phyloP scores from a whole-genome alignment of 2,329 filamentous ascomycete species.

The Aureobasidium melanogenum region DNA sequence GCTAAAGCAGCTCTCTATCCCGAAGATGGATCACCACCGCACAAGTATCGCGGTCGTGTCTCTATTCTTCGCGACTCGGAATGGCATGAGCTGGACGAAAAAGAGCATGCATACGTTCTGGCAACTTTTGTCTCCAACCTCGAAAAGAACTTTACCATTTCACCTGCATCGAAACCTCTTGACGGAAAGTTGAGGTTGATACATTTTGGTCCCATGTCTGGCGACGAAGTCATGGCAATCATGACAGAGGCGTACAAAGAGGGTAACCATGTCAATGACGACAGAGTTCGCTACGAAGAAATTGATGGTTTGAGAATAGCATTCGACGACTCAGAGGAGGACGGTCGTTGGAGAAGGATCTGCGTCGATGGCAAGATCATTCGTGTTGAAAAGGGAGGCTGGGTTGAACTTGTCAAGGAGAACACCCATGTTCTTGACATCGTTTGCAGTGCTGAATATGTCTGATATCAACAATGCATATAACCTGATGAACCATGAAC shows the following conservation, averaged over 20 bases:
- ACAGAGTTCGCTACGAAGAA: conserved; percentile 59
- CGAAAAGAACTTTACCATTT: conserved; percentile 74
- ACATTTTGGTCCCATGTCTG: conserved; percentile 60
- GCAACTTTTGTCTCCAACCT: conserved; percentile 70
- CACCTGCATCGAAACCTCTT: conserved; percentile 60
- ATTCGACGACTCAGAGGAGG: conserved; percentile 58
- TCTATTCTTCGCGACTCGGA: conserved; percentile 28
- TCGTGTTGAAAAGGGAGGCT: conserved; percentile 59
- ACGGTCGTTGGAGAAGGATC: conserved; percentile 70
- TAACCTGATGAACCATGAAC: too few relatives aligned
- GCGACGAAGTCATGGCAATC: conserved; percentile 62
- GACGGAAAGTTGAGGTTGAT: conserved; percentile 64
- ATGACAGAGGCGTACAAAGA: conserved; percentile 58
- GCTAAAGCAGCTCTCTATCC: conserved; percentile 65
- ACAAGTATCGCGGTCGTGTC: conserved; percentile 49
- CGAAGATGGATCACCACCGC: conserved; percentile 41
- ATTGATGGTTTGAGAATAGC: conserved; percentile 59
- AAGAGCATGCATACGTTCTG: conserved; percentile 66
- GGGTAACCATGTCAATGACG: conserved; percentile 46
- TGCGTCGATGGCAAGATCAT: conserved; percentile 92
- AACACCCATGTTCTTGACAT: conserved; percentile 31
- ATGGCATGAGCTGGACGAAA: conserved; percentile 30
- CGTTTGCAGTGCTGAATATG: conserved; percentile 16
- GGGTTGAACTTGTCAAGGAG: conserved; percentile 55
- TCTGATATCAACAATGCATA: not conserved